These are phyloP conservation scores for Ogataea siamensis DNA, from an alignment of 805 yeast genomes.

Conservation along the genomic window DNA sequence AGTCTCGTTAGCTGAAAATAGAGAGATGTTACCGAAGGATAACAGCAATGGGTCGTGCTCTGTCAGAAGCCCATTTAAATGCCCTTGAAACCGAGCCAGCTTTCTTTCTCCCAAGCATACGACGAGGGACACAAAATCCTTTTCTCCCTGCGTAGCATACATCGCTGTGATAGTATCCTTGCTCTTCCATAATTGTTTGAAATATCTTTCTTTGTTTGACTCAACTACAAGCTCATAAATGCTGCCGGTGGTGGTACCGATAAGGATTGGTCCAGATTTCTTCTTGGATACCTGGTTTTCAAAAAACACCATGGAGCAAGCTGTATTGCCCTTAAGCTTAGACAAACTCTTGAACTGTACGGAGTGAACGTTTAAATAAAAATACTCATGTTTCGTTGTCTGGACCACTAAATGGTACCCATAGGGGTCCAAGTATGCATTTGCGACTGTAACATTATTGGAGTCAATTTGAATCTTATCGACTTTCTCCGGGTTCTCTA, in stretches of 20 bases:
- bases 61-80: constrained; percentile 15
- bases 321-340: constrained; percentile 45
- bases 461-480: constrained; percentile 36
- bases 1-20: constrained; percentile 12
- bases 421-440: constrained; percentile 47
- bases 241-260: constrained; percentile 49
- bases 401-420: constrained; percentile 54
- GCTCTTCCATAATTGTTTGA: constrained; percentile 41
- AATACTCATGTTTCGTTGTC: constrained; percentile 45
- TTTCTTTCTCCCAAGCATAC: constrained; percentile 17
- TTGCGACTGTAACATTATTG: constrained; percentile 27
- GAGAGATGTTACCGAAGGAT: constrained; percentile 18
- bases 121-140: constrained; percentile 8
- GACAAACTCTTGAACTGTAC: constrained; percentile 41
- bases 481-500: constrained; percentile 63
- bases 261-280: constrained; percentile 45
- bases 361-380: constrained; percentile 43
- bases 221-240: constrained; percentile 49
- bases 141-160: constrained; percentile 10
- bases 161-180: constrained; percentile 18
- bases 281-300: constrained; percentile 25
- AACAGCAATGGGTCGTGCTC: constrained; percentile 25
- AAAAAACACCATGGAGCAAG: constrained; percentile 42
- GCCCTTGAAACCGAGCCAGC: constrained; percentile 16
- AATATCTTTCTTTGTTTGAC: constrained; percentile 40